These are phyloP conservation scores for Protomyces macrosporus DNA, from an alignment of 1,139 yeast genomes.

Conservation along the genomic window DNA sequence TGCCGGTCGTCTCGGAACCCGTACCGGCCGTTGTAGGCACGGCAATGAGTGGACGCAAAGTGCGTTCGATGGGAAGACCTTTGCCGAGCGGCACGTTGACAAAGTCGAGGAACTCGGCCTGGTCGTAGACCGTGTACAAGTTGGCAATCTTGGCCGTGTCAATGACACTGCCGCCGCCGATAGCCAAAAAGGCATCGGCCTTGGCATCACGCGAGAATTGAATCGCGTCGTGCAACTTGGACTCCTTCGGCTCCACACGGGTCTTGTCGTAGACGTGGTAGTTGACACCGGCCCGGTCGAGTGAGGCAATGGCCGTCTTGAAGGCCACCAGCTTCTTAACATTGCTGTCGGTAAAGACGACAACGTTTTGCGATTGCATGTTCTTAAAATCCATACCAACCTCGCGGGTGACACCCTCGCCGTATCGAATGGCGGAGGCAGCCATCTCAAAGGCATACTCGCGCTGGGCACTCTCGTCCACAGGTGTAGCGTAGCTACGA, in stretches of 20 bases:
- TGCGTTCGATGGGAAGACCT: slow-evolving; percentile 40
- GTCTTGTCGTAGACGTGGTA: slow-evolving; percentile 42
- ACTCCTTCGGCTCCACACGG: slow-evolving; percentile 42
- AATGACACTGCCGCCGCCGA: slow-evolving; percentile 45
- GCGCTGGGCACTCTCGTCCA: slow-evolving; percentile 17
- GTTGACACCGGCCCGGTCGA: slow-evolving; percentile 40
- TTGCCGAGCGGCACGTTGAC: slow-evolving; percentile 45
- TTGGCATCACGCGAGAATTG: slow-evolving; percentile 40
- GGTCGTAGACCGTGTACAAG: slow-evolving; percentile 41
- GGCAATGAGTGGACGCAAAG: slow-evolving; percentile 43
- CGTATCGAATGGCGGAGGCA: slow-evolving; percentile 42
- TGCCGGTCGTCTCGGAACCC: slow-evolving; percentile 36
- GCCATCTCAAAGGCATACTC: slow-evolving; percentile 43
- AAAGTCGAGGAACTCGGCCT: slow-evolving; percentile 42
- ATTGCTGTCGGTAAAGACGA: slow-evolving; percentile 39
- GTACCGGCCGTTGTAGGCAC: slow-evolving; percentile 48
- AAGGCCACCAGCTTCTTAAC: slow-evolving; percentile 38
- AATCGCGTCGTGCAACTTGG: slow-evolving; percentile 40
- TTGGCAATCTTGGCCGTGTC: slow-evolving; percentile 44
- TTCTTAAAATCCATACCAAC: slow-evolving; percentile 43
- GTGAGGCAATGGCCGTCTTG: slow-evolving; percentile 38
- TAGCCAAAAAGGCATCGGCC: slow-evolving; percentile 43
- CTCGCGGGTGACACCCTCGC: slow-evolving; percentile 42
- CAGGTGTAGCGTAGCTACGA: slow-evolving; percentile 21
- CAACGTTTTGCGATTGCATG: slow-evolving; percentile 39